phyloP scores from a whole-genome alignment of 345 rosid species.

The Dipteronia sinensis region DNA sequence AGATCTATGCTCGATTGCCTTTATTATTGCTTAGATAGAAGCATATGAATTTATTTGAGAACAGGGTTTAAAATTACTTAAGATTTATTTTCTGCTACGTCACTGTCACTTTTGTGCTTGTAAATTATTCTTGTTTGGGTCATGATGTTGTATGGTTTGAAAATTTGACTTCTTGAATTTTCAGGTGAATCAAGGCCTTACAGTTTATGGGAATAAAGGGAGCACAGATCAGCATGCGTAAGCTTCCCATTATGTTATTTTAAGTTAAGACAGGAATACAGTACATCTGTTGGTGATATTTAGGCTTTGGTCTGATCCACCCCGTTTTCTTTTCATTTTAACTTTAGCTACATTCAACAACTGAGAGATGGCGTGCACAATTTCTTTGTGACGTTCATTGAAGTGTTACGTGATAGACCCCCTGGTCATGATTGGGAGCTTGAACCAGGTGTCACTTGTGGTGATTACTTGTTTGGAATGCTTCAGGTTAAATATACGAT shows the following conservation, averaged over 20 bases:
- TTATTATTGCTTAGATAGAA: neutral
- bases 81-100: neutral
- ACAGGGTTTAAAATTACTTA: neutral
- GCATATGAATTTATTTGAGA: neutral
- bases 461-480: constrained; percentile 98
- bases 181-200: constrained; percentile 95
- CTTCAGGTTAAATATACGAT: constrained; percentile 64
- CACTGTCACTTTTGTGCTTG: neutral
- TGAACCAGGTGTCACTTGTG: constrained; percentile 99
- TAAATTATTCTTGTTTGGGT: neutral
- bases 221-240: constrained; percentile 99
- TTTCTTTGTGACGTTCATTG: constrained; percentile 95
- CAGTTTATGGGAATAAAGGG: constrained; percentile 98
- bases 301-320: constrained; percentile 3
- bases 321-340: constrained; percentile 20
- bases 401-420: constrained; percentile 91
- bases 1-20: constrained; percentile 8
- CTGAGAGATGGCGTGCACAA: constrained; percentile 97
- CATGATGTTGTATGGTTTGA: constrained; percentile 1
- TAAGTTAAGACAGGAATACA: neutral
- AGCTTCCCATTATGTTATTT: constrained; percentile 34
- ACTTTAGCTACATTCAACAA: constrained; percentile 88
- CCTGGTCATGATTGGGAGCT: constrained; percentile 99
- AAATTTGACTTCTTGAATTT: constrained; percentile 25
- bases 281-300: neutral